Percentiles rank a stretch among this genome's conserved stretches.
Evolutionary conservation across 768 basidiomycete genomes (phyloP).

Genomic region (Kwoniella sp.): DNA sequence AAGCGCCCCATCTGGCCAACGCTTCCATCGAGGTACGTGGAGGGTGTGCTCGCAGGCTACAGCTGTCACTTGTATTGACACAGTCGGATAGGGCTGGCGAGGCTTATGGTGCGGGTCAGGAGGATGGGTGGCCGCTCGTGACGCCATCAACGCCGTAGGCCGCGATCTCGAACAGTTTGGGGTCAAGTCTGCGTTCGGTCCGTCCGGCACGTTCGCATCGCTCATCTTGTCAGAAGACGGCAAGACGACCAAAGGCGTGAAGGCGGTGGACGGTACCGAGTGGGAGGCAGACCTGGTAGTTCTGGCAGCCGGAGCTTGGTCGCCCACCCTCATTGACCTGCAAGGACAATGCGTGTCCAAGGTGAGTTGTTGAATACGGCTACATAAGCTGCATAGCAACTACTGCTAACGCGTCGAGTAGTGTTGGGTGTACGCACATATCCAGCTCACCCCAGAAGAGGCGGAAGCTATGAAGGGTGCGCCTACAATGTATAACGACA

Average conservation of each 20-base stretch:
- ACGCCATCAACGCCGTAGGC: slow-evolving; percentile 42
- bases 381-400: slow-evolving; percentile 3
- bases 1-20: slow-evolving; percentile 21
- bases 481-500: slow-evolving; percentile 44
- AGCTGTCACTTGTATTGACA: neutral
- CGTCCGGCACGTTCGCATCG: slow-evolving; percentile 35
- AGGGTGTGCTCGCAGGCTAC: no score
- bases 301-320: slow-evolving; percentile 48
- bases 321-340: slow-evolving; percentile 40
- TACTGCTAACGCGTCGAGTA: no score
- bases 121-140: slow-evolving; percentile 46
- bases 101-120: slow-evolving; percentile 31
- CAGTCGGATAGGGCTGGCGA: slow-evolving; percentile 40
- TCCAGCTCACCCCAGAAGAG: slow-evolving; percentile 44
- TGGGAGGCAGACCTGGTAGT: slow-evolving; percentile 42
- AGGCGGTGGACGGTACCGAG: slow-evolving; percentile 35
- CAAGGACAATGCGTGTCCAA: slow-evolving; percentile 47
- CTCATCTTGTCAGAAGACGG: slow-evolving; percentile 28
- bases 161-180: slow-evolving; percentile 29
- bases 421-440: slow-evolving; percentile 45
- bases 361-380: slow-evolving; percentile 9
- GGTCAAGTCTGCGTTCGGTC: slow-evolving; percentile 37
- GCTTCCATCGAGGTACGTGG: slow-evolving; percentile 20
- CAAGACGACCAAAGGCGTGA: slow-evolving; percentile 32
- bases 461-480: slow-evolving; percentile 24